These are phyloP conservation scores for Escovopsis weberi DNA, from an alignment of 2,329 filamentous ascomycete genomes.

Conservation along the genomic window DNA sequence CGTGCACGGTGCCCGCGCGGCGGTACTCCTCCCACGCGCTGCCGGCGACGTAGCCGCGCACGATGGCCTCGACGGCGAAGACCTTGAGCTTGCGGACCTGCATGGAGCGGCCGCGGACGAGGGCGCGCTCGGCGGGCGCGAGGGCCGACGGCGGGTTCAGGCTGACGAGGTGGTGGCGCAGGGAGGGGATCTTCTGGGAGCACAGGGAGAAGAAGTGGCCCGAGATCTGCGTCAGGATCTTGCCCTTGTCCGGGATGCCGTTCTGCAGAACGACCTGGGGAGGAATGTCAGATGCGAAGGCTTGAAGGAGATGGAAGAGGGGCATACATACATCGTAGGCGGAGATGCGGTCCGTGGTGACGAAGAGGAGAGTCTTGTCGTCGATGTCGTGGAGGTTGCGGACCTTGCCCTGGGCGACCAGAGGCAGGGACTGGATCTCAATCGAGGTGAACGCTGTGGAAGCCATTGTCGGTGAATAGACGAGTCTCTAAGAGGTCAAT, in stretches of 20 bases:
- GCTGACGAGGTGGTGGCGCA: slow-evolving; percentile 38
- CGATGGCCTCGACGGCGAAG: slow-evolving; percentile 21
- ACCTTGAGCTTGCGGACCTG: slow-evolving; percentile 43
- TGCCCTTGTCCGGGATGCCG: slow-evolving; percentile 39
- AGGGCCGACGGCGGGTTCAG: slow-evolving; percentile 24
- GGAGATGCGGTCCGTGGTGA: slow-evolving; percentile 80
- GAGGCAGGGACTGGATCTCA: slow-evolving; percentile 18
- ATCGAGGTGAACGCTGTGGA: slow-evolving; percentile 41
- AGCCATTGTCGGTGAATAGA: slow-evolving; percentile 9
- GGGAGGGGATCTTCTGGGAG: slow-evolving; percentile 26
- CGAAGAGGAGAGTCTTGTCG: slow-evolving; percentile 53
- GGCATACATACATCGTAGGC: slow-evolving; percentile 62
- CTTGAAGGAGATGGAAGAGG: neutral
- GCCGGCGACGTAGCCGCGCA: slow-evolving; percentile 82
- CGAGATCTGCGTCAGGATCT: slow-evolving; percentile 30
- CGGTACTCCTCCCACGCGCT: slow-evolving; percentile 68
- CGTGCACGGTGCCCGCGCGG: slow-evolving; percentile 63
- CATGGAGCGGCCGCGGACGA: slow-evolving; percentile 57
- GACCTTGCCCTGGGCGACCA: slow-evolving; percentile 47
- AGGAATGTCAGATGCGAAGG: neutral
- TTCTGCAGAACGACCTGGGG: slow-evolving; percentile 51
- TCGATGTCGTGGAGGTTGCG: slow-evolving; percentile 64
- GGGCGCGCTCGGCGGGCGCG: slow-evolving; percentile 29
- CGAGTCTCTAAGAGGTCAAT: neutral
- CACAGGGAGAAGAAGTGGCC: slow-evolving; percentile 41